Conservation (phyloP, 805 yeast species). For the Cyberlindnera petersonii region DNA sequence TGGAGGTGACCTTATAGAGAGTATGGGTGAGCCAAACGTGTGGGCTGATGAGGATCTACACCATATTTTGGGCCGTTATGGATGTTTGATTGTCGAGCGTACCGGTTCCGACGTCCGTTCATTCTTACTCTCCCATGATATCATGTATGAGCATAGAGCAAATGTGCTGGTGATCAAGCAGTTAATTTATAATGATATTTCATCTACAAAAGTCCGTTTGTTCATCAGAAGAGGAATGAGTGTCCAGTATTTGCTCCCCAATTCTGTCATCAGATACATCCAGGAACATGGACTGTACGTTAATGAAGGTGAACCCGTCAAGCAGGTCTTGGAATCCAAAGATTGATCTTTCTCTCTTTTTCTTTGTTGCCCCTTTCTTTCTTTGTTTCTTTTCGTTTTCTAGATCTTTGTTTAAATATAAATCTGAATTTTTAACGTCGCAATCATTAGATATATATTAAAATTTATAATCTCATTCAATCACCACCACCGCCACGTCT, state of each 20-base stretch:
- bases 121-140: conserved; percentile 87
- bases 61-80: conserved; percentile 92
- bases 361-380: neutral
- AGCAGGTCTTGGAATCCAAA: conserved; percentile 62
- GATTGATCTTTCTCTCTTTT: conserved; percentile 22
- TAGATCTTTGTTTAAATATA: neutral
- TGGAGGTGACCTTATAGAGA: conserved; percentile 95
- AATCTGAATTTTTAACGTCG: too few species aligned
- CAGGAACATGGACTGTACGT: conserved; percentile 86
- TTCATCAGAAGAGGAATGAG: conserved; percentile 95
- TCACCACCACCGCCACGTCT: conserved; percentile 19
- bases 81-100: conserved; percentile 93
- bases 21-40: conserved; percentile 99
- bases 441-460: too few species aligned
- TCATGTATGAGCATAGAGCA: conserved; percentile 94
- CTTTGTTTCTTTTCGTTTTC: neutral
- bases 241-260: conserved; percentile 90
- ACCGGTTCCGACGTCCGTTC: conserved; percentile 95
- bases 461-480: too few species aligned
- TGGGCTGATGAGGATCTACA: conserved; percentile 97
- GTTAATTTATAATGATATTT: conserved; percentile 91
- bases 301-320: conserved; percentile 89
- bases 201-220: conserved; percentile 89
- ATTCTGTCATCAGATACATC: conserved; percentile 89
- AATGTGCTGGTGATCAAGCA: conserved; percentile 94